phyloP scores from a whole-genome alignment of 352 stramenopile species.

The Globisporangium middletonii region DNA sequence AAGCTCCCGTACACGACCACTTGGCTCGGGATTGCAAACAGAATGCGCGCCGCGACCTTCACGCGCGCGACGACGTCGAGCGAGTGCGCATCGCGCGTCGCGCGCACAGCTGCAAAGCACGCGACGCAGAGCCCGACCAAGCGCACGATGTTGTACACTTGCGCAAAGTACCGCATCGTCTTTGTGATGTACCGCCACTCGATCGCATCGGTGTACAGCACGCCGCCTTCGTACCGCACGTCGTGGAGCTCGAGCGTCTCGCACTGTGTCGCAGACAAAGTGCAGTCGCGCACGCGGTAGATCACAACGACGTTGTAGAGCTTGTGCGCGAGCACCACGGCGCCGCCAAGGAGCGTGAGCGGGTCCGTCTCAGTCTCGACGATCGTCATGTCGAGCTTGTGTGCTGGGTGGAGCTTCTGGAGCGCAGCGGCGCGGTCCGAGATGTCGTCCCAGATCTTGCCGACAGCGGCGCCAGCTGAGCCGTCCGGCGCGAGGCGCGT shows the following conservation, averaged over 20 bases:
- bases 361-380: constrained; percentile 45
- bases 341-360: constrained; percentile 35
- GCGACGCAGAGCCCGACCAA: constrained; percentile 26
- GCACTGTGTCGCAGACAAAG: constrained; percentile 8
- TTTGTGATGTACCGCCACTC: constrained; percentile 46
- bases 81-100: constrained; percentile 6
- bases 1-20: constrained; percentile 50
- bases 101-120: constrained; percentile 21
- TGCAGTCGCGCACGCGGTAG: constrained; percentile 33
- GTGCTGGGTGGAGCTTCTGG: constrained; percentile 18
- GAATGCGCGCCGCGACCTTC: constrained; percentile 20
- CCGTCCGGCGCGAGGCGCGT: constrained; percentile 10
- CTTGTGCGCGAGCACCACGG: constrained; percentile 45
- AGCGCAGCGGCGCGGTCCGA: constrained; percentile 22
- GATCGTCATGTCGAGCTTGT: constrained; percentile 41
- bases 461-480: constrained; percentile 11
- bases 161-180: constrained; percentile 33
- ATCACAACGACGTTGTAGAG: constrained; percentile 45
- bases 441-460: constrained; percentile 37
- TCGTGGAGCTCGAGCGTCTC: constrained; percentile 28
- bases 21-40: constrained; percentile 44
- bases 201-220: constrained; percentile 48
- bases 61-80: constrained; percentile 6
- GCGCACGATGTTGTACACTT: constrained; percentile 37
- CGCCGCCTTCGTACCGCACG: constrained; percentile 37